These are phyloP conservation scores for Populus euphratica DNA, from an alignment of 345 rosid genomes.

Conservation along the genomic window DNA sequence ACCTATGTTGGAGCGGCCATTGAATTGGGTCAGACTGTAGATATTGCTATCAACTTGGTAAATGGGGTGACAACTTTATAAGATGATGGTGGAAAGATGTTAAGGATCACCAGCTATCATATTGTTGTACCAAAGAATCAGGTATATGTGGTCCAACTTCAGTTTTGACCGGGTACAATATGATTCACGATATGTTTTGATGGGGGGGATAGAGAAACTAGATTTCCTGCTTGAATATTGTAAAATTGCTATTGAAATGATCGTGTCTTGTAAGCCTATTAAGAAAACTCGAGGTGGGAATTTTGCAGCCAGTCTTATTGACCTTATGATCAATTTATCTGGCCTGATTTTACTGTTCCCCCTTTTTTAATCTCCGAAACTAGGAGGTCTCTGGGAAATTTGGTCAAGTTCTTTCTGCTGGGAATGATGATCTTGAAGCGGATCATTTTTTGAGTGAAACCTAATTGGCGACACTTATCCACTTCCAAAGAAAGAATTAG, in stretches of 20 bases:
- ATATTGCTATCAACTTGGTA: conserved; percentile 33
- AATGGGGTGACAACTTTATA: conserved; percentile 28
- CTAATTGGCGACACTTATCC: neutral
- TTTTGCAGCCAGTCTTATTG: conserved; percentile 4
- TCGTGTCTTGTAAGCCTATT: neutral
- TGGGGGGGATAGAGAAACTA: neutral
- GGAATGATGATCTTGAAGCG: neutral
- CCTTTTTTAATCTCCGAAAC: neutral
- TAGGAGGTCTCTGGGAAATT: neutral
- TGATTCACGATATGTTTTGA: neutral
- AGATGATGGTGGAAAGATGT: conserved; percentile 6
- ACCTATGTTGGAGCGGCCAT: conserved; percentile 74
- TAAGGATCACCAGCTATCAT: neutral
- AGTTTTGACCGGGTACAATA: neutral
- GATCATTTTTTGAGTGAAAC: neutral
- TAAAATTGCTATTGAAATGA: neutral
- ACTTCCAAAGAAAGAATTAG: neutral
- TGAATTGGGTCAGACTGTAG: conserved; percentile 54
- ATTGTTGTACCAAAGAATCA: neutral
- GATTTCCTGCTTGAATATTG: neutral
- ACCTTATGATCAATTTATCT: neutral
- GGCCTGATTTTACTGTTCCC: neutral
- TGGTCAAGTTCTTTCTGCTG: neutral
- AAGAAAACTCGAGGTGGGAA: neutral
- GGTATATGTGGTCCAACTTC: neutral